Base-by-base conservation (phyloP, 2,329 filamentous ascomycete genomes). In the Scedosporium apiospermum region DNA sequence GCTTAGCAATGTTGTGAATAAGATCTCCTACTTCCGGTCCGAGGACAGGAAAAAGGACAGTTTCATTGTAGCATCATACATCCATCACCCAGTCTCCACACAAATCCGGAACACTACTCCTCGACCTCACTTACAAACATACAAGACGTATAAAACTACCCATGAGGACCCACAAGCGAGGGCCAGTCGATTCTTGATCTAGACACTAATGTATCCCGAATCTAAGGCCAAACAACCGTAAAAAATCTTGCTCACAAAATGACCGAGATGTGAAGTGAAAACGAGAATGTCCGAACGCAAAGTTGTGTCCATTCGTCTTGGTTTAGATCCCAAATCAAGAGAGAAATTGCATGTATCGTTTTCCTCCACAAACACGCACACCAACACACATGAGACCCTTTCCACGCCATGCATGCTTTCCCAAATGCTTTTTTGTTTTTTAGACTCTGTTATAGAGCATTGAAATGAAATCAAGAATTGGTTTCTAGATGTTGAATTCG, bases 401-500 rank as follows among this genome's bases (percentile, higher is more conserved):
- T n/a, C 30, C 60, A 42, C 60, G 60, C 60, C 60, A 61, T 61
- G 49, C 60, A 61, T 61, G 60, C 60, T 55, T 55, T 16, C 16
- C 46, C 46, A 57, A 42, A 30, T 61, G 60, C 46, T 30, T n/a
- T 49, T 61, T 26, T 38, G 42, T 23, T 34, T 34, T 34, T 34
- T 9, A 34, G 7, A 34, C 30, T 38, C 58, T 46, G n/a, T 60
- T 30, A 60, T 46, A 16, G 41, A 44, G 41, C 55, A 18, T 53
- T 14, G 21, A 34, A 58, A 58, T 34, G 16, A 53, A 61, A 41
- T 5, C 30, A 57, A 21, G 23, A 16, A 14, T 65, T 34, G n/a
- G 42, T 30, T 69, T 71, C n/a, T 23, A 57, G 38, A 41, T 41
- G 41, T 41, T 60, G 23, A 46, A 49, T 44, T 44, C 58, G 41